Evolutionary conservation across 1,284 basidiomycete species (phyloP), one percentile per base, ranked within the genome.

Genomic region (Rhodotorula sp.): DNA sequence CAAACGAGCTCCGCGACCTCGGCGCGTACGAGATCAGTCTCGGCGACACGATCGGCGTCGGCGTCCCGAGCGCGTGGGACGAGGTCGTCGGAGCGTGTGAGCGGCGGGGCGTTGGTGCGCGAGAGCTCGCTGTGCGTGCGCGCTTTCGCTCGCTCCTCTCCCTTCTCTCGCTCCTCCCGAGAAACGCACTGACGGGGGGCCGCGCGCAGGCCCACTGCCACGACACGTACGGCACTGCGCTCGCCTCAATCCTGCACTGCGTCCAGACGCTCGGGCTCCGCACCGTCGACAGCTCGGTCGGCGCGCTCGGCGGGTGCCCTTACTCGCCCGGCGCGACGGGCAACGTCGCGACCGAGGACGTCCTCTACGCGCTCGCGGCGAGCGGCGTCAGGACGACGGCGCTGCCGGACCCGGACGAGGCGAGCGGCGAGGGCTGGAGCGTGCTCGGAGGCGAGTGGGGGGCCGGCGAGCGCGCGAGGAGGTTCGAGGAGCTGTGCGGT

Each of bases 281-380:
- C 6, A 83, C 83, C 3, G 81, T 85, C 34, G 84, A 86, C 74
- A 79, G 83, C 8, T 90, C 91, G 3, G 87, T 97, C 10, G 92
- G 89, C 9, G 94, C 94, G 0, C 86, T 97, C 0, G 95, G 95
- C 3, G 94, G 94, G 22, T 97, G 95, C 79, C 94, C 95, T 1
- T 98, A 94, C 82, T 94, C 93, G 0, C 95, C 95, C 0, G 94
- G 94, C 1, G 93, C 94, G 9, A 94, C 91, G 0, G 93, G 93
- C n/a, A 95, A 95, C 78, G 91, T 94, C 37, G 89, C 91, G 0
- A 95, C 92, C 0, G 94, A 96, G 72, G 81, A 78, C 62, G 69
- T 79, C 21, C 48, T 97, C 6, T 94, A 96, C 77, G 90, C 91
- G 0, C 85, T 97, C 10, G 87, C 88, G 87, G 85, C 36, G 37